Percentiles rank a stretch among this genome's conserved stretches.
These are phyloP conservation scores for Amaranthus cruentus DNA, from an alignment of 148 eudicot genomes.

Conservation along the genomic window DNA sequence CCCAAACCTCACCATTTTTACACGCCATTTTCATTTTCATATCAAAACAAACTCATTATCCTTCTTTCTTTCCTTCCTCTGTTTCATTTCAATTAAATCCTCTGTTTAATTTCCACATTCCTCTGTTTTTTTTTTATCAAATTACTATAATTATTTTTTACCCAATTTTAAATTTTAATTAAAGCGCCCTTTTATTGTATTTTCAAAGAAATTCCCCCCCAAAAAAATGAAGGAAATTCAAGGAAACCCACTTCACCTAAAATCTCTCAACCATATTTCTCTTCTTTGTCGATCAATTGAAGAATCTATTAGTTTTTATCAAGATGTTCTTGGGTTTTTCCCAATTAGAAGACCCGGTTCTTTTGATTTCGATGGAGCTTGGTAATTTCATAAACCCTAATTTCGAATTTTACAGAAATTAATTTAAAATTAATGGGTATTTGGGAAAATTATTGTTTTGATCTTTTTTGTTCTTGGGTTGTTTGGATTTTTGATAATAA, in stretches of 20 bases:
- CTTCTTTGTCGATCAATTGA: conserved; percentile 70
- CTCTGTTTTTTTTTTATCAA: not conserved
- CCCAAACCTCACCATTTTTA: not conserved
- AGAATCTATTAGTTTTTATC: conserved; percentile 69
- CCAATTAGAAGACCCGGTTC: conserved; percentile 82
- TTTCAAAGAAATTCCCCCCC: not conserved
- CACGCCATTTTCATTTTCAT: not conserved
- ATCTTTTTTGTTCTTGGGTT: not conserved
- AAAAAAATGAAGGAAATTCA: conserved; percentile 42
- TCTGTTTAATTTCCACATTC: conserved; percentile 9
- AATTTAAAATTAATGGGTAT: not conserved
- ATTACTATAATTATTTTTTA: not conserved
- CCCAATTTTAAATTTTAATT: not conserved
- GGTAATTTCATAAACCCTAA: conserved; percentile 36
- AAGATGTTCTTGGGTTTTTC: conserved; percentile 68
- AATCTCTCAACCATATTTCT: conserved; percentile 77
- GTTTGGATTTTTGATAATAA: not conserved
- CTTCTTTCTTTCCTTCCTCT: not conserved
- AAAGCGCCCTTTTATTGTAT: not conserved
- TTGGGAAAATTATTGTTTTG: not conserved
- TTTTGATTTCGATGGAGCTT: conserved; percentile 76
- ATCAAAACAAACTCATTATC: not conserved
- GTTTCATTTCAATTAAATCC: not conserved
- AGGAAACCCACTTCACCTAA: conserved; percentile 63
- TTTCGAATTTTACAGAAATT: not conserved